These are phyloP conservation scores for Herpomyces periplanetae DNA, from an alignment of 2,329 filamentous ascomycete genomes.

Conservation along the genomic window DNA sequence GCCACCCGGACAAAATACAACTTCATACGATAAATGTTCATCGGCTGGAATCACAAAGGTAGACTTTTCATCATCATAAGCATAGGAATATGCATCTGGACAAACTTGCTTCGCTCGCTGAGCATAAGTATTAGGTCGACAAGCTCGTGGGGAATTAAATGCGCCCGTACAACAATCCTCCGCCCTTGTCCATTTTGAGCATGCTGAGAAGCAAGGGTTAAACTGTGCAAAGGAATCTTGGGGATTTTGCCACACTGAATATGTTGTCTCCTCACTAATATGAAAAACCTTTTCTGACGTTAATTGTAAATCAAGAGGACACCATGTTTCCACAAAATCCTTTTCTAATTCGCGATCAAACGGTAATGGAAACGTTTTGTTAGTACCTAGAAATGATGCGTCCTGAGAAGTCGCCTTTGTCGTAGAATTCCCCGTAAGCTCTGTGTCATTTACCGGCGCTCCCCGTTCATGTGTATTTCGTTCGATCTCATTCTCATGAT, in stretches of 20 bases:
- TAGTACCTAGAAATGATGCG: constrained; percentile 17
- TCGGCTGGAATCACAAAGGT: constrained; percentile 19
- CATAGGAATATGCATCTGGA: constrained; percentile 46
- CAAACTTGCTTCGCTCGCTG: constrained; percentile 29
- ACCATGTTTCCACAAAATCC: constrained; percentile 22
- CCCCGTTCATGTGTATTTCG: too few species aligned
- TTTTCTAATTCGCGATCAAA: constrained; percentile 20
- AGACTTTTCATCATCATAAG: constrained; percentile 16
- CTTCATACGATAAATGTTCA: constrained; percentile 35
- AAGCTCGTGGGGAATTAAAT: constrained; percentile 20
- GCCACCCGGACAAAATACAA: constrained; percentile 30
- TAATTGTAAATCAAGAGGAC: constrained; percentile 41
- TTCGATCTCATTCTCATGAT: too few species aligned
- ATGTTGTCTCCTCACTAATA: constrained; percentile 21
- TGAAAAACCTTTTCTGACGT: too few species aligned
- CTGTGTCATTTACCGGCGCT: too few species aligned
- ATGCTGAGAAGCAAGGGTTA: constrained; percentile 37
- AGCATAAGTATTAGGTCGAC: constrained; percentile 25
- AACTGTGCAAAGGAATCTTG: constrained; percentile 33
- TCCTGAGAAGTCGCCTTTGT: too few species aligned
- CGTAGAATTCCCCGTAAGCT: too few species aligned
- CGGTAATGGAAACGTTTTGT: constrained; percentile 22
- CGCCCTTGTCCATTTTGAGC: constrained; percentile 22
- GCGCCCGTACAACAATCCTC: constrained; percentile 34
- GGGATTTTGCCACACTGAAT: constrained; percentile 41